These are phyloP conservation scores for Kalmusia sp. DNA, from an alignment of 2,329 filamentous ascomycete genomes.

Conservation along the genomic window DNA sequence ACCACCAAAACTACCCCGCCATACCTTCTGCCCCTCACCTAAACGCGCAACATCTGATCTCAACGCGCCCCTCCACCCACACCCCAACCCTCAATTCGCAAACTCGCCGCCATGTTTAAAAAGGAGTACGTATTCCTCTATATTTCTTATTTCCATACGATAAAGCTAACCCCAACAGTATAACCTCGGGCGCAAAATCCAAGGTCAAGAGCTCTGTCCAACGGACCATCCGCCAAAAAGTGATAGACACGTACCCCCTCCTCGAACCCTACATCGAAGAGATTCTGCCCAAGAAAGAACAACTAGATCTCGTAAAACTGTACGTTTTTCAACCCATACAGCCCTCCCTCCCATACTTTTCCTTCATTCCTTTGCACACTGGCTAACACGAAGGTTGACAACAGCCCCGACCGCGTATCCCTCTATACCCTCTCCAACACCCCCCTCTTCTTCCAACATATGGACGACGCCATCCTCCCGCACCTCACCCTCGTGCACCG, in stretches of 20 bases:
- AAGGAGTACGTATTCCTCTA: slow-evolving; percentile 36
- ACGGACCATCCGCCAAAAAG: slow-evolving; percentile 80
- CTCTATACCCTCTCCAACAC: slow-evolving; percentile 82
- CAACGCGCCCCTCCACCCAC: neutral
- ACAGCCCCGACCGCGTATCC: slow-evolving; percentile 81
- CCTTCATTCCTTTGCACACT: neutral
- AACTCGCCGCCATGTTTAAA: slow-evolving; percentile 42
- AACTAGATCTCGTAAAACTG: slow-evolving; percentile 89
- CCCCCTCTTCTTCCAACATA: slow-evolving; percentile 91
- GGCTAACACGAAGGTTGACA: slow-evolving; percentile 11
- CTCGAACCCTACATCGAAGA: slow-evolving; percentile 90
- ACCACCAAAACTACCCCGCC: neutral
- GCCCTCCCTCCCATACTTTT: neutral
- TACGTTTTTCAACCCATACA: slow-evolving; percentile 40
- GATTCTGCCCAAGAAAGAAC: slow-evolving; percentile 92
- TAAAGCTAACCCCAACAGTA: slow-evolving; percentile 55
- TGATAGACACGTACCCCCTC: slow-evolving; percentile 84
- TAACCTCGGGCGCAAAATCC: slow-evolving; percentile 80
- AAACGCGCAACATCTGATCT: neutral
- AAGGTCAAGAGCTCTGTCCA: slow-evolving; percentile 98
- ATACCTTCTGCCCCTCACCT: neutral
- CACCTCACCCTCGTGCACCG: slow-evolving; percentile 89
- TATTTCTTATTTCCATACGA: neutral
- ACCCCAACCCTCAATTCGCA: slow-evolving; percentile 9
- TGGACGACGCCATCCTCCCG: slow-evolving; percentile 78